Evolutionary conservation across 2,329 filamentous ascomycete genomes (phyloP).

Genomic region (Penicillium griseofulvum): DNA sequence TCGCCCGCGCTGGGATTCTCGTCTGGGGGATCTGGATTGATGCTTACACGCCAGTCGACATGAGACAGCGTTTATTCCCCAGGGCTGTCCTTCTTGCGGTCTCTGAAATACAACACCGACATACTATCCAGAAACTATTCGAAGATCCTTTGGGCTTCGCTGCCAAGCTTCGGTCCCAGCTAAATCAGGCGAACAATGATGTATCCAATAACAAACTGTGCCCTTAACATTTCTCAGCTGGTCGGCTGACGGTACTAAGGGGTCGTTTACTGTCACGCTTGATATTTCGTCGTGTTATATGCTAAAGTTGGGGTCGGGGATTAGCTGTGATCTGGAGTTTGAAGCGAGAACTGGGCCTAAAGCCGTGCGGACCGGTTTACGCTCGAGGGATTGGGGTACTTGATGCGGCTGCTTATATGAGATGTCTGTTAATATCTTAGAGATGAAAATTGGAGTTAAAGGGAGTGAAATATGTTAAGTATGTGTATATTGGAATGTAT

Average conservation of each 20-base stretch:
- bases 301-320: conserved; percentile 56
- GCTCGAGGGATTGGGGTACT: conserved; percentile 51
- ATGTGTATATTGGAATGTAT: conserved; percentile 24
- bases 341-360: conserved; percentile 49
- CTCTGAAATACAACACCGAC: conserved; percentile 45
- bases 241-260: conserved; percentile 34
- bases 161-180: conserved; percentile 38
- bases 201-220: conserved; percentile 41
- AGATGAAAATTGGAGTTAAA: conserved; percentile 49
- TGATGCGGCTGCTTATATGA: conserved; percentile 49
- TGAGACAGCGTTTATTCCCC: conserved; percentile 42
- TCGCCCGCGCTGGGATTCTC: conserved; percentile 43
- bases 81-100: conserved; percentile 49
- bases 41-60: conserved; percentile 51
- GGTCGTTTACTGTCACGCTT: conserved; percentile 29
- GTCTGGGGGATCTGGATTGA: conserved; percentile 31
- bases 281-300: conserved; percentile 47
- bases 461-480: conserved; percentile 37
- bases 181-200: conserved; percentile 32
- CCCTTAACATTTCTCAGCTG: conserved; percentile 41
- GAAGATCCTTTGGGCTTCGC: conserved; percentile 33
- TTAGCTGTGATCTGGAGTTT: conserved; percentile 47
- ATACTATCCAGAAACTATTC: conserved; percentile 29
- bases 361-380: conserved; percentile 48
- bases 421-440: conserved; percentile 47